Evolutionary conservation across 768 basidiomycete genomes (phyloP).

Genomic region (Boletus sp.): DNA sequence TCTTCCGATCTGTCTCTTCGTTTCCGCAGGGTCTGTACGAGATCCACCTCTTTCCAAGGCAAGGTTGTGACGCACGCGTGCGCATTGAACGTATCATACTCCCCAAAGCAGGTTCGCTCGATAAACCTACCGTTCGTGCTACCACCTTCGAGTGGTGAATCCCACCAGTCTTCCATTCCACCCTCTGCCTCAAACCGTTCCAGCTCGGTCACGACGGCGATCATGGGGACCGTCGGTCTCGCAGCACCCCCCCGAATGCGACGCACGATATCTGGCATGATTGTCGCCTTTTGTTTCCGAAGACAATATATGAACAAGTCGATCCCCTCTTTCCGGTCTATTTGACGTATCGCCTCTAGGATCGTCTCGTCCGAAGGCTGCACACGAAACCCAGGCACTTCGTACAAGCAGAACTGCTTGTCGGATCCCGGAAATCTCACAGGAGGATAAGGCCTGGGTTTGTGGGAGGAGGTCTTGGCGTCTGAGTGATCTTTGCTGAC

Average conservation of each 20-base stretch:
- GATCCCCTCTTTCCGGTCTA: conserved; percentile 15
- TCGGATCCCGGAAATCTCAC: not conserved
- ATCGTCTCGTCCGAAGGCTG: conserved; percentile 1
- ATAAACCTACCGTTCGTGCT: conserved; percentile 31
- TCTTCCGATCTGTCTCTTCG: conserved; percentile 18
- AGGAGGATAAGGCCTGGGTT: not conserved
- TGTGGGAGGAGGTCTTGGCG: not conserved
- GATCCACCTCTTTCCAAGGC: conserved; percentile 12
- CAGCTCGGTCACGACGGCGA: conserved; percentile 27
- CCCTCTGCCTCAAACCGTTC: conserved; percentile 15
- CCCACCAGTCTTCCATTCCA: conserved; percentile 34
- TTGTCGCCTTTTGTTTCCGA: conserved; percentile 13
- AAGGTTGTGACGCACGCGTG: conserved; percentile 40
- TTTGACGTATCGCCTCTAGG: conserved; percentile 12
- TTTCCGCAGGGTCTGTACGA: conserved; percentile 11
- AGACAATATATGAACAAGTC: conserved; percentile 28
- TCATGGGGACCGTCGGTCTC: conserved; percentile 10
- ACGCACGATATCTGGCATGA: conserved; percentile 12
- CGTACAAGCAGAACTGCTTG: conserved; percentile 16
- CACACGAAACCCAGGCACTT: conserved; percentile 22
- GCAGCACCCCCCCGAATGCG: conserved; percentile 1
- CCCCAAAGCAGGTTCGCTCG: conserved; percentile 12
- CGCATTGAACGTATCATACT: conserved; percentile 29
- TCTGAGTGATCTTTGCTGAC: conserved; percentile 14
- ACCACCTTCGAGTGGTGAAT: not conserved